Evolutionary conservation across 176 grass and related monocot species (phyloP), one percentile per base, ranked within the genome.

Genomic region (Cocos nucifera): DNA sequence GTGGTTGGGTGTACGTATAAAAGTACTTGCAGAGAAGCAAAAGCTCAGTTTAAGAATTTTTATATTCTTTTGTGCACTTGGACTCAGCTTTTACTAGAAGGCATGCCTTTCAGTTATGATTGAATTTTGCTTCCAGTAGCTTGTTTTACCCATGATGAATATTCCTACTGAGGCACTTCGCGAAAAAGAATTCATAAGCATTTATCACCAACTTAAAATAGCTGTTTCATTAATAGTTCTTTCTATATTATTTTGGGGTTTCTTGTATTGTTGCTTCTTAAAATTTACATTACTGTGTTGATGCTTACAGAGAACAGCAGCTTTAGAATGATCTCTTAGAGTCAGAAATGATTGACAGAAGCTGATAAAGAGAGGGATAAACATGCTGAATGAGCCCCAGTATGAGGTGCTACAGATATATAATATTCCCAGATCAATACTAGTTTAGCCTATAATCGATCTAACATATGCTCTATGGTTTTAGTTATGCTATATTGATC

Each of bases 401-500:
- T 91, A 91, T 88, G 84, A 91, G 92, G 92, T 97, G 61, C 52
- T 19, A 18, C 57, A 17, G 26, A 63, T 73, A 16, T 69, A 50
- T 57, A 30, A 16, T 18, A 65, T 9, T 55, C 39, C 65, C 21
- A 26, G 16, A 25, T 51, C 1, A 44, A 22, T 51, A 22, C 58
- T 1, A 30, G 60, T 22, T 44, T 29, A 12, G 32, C 57, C 59
- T 50, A 28, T 63, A 48, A 5, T 2, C 22, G 29, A 60, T 51
- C 32, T 39, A 16, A 53, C 65, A 49, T 53, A 3, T 10, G 51
- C 50, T 64, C 18, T 39, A 15, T 63, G 70, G 65, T 74, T 62
- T 35, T 69, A 91, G 92, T 70, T 97, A 50, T 97, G 87, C 69
- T 91, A 83, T 68, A 74, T 88, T 61, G 84, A 97, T 88, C 57